Percentiles rank a stretch among this genome's conserved stretches.
Evolutionary conservation across 2,329 filamentous ascomycete species (phyloP).

Genomic region (Dichotomopilus funicola): DNA sequence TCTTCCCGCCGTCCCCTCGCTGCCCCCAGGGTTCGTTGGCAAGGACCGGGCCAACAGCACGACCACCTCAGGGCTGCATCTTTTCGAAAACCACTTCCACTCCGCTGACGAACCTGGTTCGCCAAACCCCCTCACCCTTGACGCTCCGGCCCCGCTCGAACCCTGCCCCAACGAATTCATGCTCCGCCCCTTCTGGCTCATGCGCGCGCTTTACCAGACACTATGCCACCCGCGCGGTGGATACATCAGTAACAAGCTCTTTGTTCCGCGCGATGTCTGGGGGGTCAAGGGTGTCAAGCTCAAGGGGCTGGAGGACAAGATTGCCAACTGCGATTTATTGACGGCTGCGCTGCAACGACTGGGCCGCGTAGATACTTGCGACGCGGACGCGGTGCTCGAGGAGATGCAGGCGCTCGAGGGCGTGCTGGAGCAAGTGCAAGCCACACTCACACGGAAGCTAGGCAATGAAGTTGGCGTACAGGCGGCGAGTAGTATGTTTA

Average conservation of each 20-base stretch:
- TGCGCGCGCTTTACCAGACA: constrained; percentile 90
- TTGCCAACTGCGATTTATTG: constrained; percentile 81
- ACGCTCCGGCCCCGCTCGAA: constrained; percentile 73
- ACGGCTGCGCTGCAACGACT: constrained; percentile 84
- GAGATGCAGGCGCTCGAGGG: constrained; percentile 88
- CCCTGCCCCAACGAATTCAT: constrained; percentile 85
- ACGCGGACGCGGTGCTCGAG: constrained; percentile 85
- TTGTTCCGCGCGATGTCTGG: constrained; percentile 91
- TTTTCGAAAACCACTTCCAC: constrained; percentile 81
- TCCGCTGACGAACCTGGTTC: constrained; percentile 57
- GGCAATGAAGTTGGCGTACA: constrained; percentile 90
- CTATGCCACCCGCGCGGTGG: constrained; percentile 86
- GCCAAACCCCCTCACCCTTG: constrained; percentile 54
- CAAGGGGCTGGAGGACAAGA: constrained; percentile 87
- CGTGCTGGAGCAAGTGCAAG: constrained; percentile 80
- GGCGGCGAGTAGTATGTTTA: constrained; percentile 66
- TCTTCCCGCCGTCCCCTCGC: constrained; percentile 50
- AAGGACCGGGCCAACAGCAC: constrained; percentile 51
- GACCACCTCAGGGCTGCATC: constrained; percentile 61
- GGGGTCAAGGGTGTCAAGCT: constrained; percentile 89
- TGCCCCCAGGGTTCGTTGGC: constrained; percentile 55
- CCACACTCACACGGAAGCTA: constrained; percentile 69
- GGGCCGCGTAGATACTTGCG: constrained; percentile 74
- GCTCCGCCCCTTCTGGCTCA: constrained; percentile 95
- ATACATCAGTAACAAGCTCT: constrained; percentile 85